phyloP scores from a whole-genome alignment of 2,329 filamentous ascomycete genomes.

The Calonectria pseudoreteaudii region DNA sequence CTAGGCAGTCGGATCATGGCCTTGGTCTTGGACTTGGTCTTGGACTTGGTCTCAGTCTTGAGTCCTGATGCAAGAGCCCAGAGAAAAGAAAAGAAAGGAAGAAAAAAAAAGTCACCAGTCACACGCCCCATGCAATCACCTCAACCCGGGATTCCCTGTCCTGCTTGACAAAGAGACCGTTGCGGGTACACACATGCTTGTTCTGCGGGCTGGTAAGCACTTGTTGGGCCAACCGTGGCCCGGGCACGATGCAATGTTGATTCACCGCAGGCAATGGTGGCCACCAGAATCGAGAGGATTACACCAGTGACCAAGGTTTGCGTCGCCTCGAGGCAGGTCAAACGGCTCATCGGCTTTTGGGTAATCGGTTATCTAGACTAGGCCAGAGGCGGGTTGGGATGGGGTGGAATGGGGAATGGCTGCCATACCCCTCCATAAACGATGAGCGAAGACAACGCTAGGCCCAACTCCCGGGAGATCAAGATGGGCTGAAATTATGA shows the following conservation, averaged over 20 bases:
- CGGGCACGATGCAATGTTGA: background rate
- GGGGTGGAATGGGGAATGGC: background rate
- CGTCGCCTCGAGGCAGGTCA: background rate
- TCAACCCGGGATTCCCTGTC: constrained; percentile 23
- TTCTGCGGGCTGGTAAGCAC: constrained; percentile 22
- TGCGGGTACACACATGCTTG: constrained; percentile 21
- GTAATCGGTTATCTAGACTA: constrained; percentile 8
- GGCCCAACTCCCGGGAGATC: constrained; percentile 1
- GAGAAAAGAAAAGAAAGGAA: background rate
- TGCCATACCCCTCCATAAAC: background rate
- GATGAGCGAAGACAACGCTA: background rate
- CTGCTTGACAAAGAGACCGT: constrained; percentile 17
- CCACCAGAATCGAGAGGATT: background rate
- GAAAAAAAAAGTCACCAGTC: background rate
- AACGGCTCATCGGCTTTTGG: background rate
- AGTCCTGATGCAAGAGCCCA: background rate
- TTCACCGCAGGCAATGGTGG: background rate
- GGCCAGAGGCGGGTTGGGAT: constrained; percentile 1
- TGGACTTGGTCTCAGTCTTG: constrained; percentile 9
- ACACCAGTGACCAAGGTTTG: background rate
- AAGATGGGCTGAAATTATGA: background rate
- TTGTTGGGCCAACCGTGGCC: constrained; percentile 6
- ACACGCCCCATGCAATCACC: constrained; percentile 14
- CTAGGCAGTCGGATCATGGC: background rate
- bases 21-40: constrained; percentile 2